These are phyloP conservation scores for Phytopythium mirpurense DNA, from an alignment of 352 stramenopile species.

Conservation along the genomic window DNA sequence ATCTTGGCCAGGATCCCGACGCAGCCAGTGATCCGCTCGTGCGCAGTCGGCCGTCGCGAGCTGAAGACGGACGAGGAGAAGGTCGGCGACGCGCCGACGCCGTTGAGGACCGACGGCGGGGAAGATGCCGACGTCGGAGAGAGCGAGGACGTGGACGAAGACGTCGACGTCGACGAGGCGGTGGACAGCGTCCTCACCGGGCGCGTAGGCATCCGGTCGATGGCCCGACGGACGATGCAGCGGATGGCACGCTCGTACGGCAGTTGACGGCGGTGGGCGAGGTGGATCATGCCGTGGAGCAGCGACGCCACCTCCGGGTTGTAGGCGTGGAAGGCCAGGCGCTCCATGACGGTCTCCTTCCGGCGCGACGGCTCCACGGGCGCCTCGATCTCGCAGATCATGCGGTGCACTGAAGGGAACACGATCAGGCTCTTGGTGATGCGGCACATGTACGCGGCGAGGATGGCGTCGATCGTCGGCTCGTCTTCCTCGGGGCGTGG, in stretches of 20 bases:
- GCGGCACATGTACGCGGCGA: constrained; percentile 64
- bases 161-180: constrained; percentile 35
- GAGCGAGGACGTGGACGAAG: constrained; percentile 31
- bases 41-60: constrained; percentile 27
- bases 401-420: constrained; percentile 54
- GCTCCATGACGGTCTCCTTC: constrained; percentile 38
- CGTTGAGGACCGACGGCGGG: constrained; percentile 16
- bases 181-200: constrained; percentile 22
- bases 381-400: constrained; percentile 40
- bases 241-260: constrained; percentile 40
- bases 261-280: constrained; percentile 44
- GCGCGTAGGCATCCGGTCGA: constrained; percentile 32
- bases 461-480: constrained; percentile 34
- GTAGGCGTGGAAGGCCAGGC: constrained; percentile 47
- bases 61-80: constrained; percentile 32
- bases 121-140: constrained; percentile 26
- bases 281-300: constrained; percentile 57
- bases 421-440: constrained; percentile 68
- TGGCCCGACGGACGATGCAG: constrained; percentile 45
- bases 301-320: constrained; percentile 56
- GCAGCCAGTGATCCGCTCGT: constrained; percentile 56
- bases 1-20: constrained; percentile 64
- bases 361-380: constrained; percentile 5
- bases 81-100: constrained; percentile 18
- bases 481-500: constrained; percentile 21